phyloP scores from a whole-genome alignment of 116 monocot genomes.

The Cymodocea nodosa region DNA sequence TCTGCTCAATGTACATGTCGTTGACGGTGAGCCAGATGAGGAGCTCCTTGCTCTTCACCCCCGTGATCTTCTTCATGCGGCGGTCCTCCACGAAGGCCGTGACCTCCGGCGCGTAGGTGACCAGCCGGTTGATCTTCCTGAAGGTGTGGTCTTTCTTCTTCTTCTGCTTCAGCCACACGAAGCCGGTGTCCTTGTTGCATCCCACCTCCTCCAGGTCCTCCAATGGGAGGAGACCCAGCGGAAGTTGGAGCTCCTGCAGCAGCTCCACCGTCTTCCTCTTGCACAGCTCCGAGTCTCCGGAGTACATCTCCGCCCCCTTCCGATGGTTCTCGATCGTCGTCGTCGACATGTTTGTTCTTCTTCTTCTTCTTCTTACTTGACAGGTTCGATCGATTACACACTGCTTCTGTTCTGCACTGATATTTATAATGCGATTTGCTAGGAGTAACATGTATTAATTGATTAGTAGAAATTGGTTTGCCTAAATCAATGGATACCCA shows the following conservation, averaged over 20 bases:
- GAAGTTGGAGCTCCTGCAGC: constrained; percentile 35
- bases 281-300: constrained; percentile 28
- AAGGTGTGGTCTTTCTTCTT: constrained; percentile 19
- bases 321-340: constrained; percentile 21
- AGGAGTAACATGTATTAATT: no score
- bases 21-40: constrained; percentile 29
- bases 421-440: no score
- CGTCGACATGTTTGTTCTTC: constrained; percentile 1
- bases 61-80: constrained; percentile 24
- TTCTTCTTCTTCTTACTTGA: no score
- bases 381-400: no score
- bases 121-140: constrained; percentile 16
- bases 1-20: constrained; percentile 26
- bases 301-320: constrained; percentile 45
- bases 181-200: constrained; percentile 36
- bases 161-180: constrained; percentile 49
- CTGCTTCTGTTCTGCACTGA: no score
- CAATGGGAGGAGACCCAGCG: constrained; percentile 47
- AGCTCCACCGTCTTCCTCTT: constrained; percentile 31
- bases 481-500: no score
- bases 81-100: constrained; percentile 33
- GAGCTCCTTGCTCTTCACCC: constrained; percentile 33
- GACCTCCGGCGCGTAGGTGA: constrained; percentile 26
- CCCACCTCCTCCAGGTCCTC: constrained; percentile 38
- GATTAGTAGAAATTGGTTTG: no score